phyloP scores from a whole-genome alignment of 345 rosid species.

The Trapa incisa region DNA sequence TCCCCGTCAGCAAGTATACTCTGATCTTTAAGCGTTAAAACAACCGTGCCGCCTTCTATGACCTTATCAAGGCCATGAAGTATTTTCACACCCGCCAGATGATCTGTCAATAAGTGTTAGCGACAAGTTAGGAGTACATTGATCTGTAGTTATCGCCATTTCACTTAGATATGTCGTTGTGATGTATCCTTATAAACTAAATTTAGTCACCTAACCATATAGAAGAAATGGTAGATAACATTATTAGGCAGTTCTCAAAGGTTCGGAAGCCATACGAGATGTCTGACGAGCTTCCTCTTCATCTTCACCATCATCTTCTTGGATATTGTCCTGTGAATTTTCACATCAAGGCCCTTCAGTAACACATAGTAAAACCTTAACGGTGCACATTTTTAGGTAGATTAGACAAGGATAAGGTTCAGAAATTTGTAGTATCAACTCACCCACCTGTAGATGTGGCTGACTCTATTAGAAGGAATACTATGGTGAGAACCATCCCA shows the following conservation, averaged over 20 bases:
- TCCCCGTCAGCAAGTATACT: slow-evolving; percentile 73
- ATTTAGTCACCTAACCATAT: neutral
- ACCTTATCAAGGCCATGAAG: slow-evolving; percentile 92
- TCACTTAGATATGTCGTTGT: too few species aligned
- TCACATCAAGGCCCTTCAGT: neutral
- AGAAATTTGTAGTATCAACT: too few species aligned
- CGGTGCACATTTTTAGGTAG: neutral
- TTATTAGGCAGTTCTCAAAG: neutral
- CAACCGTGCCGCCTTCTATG: slow-evolving; percentile 88
- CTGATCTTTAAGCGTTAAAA: slow-evolving; percentile 90
- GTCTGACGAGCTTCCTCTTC: slow-evolving; percentile 33
- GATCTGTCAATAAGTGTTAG: slow-evolving; percentile 30
- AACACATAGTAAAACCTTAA: neutral
- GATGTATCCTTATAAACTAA: neutral
- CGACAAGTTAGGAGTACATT: too few species aligned
- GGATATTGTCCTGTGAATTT: slow-evolving; percentile 53
- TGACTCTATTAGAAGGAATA: too few species aligned
- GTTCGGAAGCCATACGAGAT: slow-evolving; percentile 25
- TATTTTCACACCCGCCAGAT: slow-evolving; percentile 75
- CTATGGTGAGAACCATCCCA: too few species aligned
- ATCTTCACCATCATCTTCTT: slow-evolving; percentile 61
- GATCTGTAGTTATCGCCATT: neutral
- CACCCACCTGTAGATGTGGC: too few species aligned
- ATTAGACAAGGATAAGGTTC: too few species aligned
- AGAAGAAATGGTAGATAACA: neutral